Evolutionary conservation across 495 filamentous ascomycete genomes (phyloP).

Genomic region (Penicillium lividum): DNA sequence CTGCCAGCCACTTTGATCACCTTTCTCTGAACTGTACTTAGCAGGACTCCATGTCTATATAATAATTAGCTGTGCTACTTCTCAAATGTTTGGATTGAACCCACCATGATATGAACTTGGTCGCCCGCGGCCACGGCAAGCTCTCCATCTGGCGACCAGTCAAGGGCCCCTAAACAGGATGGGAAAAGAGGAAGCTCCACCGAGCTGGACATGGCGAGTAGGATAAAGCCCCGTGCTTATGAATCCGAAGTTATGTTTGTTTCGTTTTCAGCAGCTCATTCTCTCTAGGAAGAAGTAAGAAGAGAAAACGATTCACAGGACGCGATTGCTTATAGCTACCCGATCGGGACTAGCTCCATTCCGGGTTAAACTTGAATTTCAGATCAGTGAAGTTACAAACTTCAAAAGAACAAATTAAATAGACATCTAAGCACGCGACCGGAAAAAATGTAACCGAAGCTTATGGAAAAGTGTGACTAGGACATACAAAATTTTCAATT

Average conservation of each 20-base stretch:
- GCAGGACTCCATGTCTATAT: slow-evolving; percentile 31
- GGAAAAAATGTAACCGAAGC: too few relatives aligned
- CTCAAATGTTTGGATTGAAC: slow-evolving; percentile 6
- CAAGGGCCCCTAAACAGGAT: slow-evolving; percentile 52
- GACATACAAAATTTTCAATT: too few relatives aligned
- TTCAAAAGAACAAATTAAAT: too few relatives aligned
- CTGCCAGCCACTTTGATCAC: slow-evolving; percentile 32
- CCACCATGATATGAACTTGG: slow-evolving; percentile 56
- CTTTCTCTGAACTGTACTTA: slow-evolving; percentile 9
- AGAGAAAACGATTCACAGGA: neutral
- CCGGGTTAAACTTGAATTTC: neutral
- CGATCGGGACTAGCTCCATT: slow-evolving; percentile 26
- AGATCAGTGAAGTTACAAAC: too few relatives aligned
- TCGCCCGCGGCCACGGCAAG: slow-evolving; percentile 62
- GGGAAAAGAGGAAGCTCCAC: slow-evolving; percentile 39
- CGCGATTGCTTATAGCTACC: slow-evolving; percentile 6
- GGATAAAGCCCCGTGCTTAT: neutral
- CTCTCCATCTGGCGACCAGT: slow-evolving; percentile 64
- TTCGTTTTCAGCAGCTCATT: neutral
- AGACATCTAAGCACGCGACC: too few relatives aligned
- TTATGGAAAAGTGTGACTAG: too few relatives aligned
- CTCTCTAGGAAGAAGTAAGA: neutral
- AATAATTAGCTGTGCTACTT: neutral
- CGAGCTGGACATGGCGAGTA: slow-evolving; percentile 33
- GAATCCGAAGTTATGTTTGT: neutral